phyloP scores from a whole-genome alignment of 192 early-diverging fungal genomes.

The Allomyces javanicus region DNA sequence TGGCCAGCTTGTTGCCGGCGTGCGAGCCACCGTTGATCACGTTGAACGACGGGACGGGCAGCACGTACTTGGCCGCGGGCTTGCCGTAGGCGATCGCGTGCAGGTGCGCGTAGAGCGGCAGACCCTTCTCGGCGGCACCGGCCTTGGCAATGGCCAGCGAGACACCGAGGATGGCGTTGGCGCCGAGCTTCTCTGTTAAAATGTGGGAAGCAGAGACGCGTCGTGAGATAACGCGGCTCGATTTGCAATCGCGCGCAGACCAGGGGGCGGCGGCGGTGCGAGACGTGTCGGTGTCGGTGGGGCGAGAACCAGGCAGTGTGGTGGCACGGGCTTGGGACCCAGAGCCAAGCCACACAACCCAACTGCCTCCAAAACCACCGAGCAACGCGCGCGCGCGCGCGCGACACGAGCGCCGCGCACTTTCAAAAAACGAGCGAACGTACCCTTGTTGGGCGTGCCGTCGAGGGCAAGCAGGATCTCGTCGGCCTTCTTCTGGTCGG shows the following conservation, averaged over 20 bases:
- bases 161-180: slow-evolving; percentile 96
- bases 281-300: too few relatives aligned
- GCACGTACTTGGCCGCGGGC: slow-evolving; percentile 64
- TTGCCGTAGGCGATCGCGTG: slow-evolving; percentile 60
- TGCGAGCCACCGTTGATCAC: slow-evolving; percentile 99
- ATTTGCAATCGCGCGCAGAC: not conserved
- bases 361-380: not conserved
- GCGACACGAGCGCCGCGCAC: too few relatives aligned
- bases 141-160: slow-evolving; percentile 90
- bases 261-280: not conserved
- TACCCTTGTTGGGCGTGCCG: slow-evolving; percentile 83
- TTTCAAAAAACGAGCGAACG: not conserved
- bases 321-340: not conserved
- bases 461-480: slow-evolving; percentile 80
- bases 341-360: slow-evolving; percentile 1
- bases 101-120: slow-evolving; percentile 90
- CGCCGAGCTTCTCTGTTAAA: slow-evolving; percentile 54
- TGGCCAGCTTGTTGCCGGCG: slow-evolving; percentile 98
- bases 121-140: slow-evolving; percentile 79
- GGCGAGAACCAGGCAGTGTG: not conserved
- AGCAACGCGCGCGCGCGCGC: too few relatives aligned
- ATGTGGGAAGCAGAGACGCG: not conserved
- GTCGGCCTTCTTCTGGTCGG: slow-evolving; percentile 74
- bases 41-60: slow-evolving; percentile 94
- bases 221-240: not conserved